Evolutionary conservation across 1,139 yeast genomes (phyloP).

Genomic region (Yamadazyma siamensis): DNA sequence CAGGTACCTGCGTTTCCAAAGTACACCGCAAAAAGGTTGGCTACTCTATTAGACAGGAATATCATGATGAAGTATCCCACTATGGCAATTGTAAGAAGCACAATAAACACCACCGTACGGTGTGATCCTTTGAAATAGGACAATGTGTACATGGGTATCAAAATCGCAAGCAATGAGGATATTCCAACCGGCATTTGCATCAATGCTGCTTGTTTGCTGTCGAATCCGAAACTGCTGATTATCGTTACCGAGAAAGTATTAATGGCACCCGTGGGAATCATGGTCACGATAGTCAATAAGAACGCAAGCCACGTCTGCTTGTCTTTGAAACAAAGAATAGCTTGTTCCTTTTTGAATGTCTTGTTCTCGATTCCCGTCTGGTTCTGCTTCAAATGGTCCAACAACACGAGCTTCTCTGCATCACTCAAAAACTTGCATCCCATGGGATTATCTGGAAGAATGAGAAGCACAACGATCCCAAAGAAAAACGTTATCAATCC

Average conservation of each 20-base stretch:
- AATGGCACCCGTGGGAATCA: slow-evolving; percentile 41
- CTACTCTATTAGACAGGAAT: slow-evolving; percentile 22
- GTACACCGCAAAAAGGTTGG: slow-evolving; percentile 35
- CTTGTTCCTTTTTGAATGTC: slow-evolving; percentile 19
- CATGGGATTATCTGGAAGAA: slow-evolving; percentile 33
- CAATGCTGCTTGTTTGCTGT: slow-evolving; percentile 29
- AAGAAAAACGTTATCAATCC: slow-evolving; percentile 33
- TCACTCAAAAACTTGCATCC: slow-evolving; percentile 25
- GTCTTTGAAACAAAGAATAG: slow-evolving; percentile 30
- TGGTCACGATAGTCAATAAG: slow-evolving; percentile 30
- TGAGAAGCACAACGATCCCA: slow-evolving; percentile 24
- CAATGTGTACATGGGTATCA: slow-evolving; percentile 29
- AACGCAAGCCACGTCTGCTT: slow-evolving; percentile 37
- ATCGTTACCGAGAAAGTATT: slow-evolving; percentile 39
- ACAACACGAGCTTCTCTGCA: slow-evolving; percentile 25
- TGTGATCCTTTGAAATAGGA: slow-evolving; percentile 17
- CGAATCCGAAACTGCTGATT: slow-evolving; percentile 35
- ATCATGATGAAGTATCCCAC: slow-evolving; percentile 36
- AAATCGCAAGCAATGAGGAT: slow-evolving; percentile 31
- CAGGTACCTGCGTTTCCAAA: slow-evolving; percentile 35
- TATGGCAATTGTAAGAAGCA: slow-evolving; percentile 32
- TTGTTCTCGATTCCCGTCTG: slow-evolving; percentile 21
- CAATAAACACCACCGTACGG: slow-evolving; percentile 25
- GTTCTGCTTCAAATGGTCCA: slow-evolving; percentile 28
- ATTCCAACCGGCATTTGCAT: slow-evolving; percentile 41